Evolutionary conservation across 371 early-diverging fungal species (phyloP).

Genomic region (Mortierella sp.): DNA sequence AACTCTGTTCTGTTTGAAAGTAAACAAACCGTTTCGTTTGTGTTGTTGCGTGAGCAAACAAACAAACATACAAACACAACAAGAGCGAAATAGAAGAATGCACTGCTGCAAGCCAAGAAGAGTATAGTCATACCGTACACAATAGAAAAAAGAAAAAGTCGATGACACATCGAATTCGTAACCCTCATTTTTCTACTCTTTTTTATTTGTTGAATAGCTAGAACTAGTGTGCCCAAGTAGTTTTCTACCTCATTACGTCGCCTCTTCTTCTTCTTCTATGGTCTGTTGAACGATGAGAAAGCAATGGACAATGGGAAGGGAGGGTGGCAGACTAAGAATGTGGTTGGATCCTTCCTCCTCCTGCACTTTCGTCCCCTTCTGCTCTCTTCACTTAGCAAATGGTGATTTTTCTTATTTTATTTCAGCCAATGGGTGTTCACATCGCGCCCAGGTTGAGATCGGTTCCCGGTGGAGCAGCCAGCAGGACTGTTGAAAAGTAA

Average conservation of each 20-base stretch:
- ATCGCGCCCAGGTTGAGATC: slow-evolving; percentile 28
- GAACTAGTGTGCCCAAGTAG: background rate
- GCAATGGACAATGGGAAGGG: background rate
- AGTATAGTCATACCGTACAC: background rate
- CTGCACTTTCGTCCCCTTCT: background rate
- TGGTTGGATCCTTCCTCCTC: background rate
- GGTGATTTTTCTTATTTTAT: background rate
- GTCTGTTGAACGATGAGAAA: background rate
- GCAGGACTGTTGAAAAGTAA: background rate
- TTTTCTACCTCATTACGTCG: background rate
- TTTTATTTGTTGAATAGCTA: background rate
- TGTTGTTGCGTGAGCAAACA: slow-evolving; percentile 8
- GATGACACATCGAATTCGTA: slow-evolving; percentile 21
- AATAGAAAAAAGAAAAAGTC: background rate
- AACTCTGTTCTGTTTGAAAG: background rate
- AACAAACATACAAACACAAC: slow-evolving; percentile 17
- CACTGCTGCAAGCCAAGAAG: background rate
- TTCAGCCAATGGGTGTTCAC: slow-evolving; percentile 39
- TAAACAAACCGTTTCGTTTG: background rate
- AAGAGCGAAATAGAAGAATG: background rate
- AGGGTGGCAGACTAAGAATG: background rate
- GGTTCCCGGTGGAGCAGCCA: background rate
- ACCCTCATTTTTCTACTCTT: background rate
- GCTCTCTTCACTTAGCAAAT: background rate
- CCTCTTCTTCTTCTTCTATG: background rate